Evolutionary conservation across 257 asterid species (phyloP).

Genomic region (Nemophila menziesii): DNA sequence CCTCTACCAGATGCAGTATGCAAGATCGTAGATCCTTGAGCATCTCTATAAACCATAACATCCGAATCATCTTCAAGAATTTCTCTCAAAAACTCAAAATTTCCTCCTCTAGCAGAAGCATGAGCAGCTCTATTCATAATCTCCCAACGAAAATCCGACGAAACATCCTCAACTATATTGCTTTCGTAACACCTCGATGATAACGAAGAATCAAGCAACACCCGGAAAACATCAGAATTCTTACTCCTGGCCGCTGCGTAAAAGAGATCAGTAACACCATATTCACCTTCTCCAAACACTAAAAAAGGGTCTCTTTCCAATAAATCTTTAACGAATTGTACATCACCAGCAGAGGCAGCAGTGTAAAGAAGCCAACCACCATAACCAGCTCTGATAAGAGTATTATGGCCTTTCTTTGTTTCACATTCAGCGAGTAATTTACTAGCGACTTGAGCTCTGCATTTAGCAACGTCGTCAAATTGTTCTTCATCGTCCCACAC

Average conservation of each 20-base stretch:
- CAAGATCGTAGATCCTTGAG: slow-evolving; percentile 56
- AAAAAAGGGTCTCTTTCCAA: slow-evolving; percentile 53
- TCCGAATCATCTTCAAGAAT: slow-evolving; percentile 41
- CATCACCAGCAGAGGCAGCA: slow-evolving; percentile 82
- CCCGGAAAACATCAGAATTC: slow-evolving; percentile 45
- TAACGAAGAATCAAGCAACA: slow-evolving; percentile 35
- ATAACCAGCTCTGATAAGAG: slow-evolving; percentile 74
- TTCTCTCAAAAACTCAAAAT: slow-evolving; percentile 46
- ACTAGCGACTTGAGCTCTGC: slow-evolving; percentile 54
- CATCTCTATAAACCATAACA: slow-evolving; percentile 61
- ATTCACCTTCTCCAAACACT: slow-evolving; percentile 95
- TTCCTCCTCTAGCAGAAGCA: slow-evolving; percentile 86
- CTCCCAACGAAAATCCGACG: slow-evolving; percentile 36
- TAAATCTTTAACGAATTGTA: slow-evolving; percentile 42
- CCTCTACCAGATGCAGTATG: slow-evolving; percentile 77
- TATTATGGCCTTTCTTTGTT: slow-evolving; percentile 36
- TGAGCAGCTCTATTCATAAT: slow-evolving; percentile 67
- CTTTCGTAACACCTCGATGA: slow-evolving; percentile 9
- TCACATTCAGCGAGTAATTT: slow-evolving; percentile 57
- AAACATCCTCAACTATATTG: slow-evolving; percentile 16
- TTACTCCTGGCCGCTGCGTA: slow-evolving; percentile 79
- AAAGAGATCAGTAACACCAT: slow-evolving; percentile 71
- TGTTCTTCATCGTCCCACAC: slow-evolving; percentile 80
- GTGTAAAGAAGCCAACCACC: slow-evolving; percentile 98
- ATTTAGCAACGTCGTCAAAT: slow-evolving; percentile 44